Evolutionary conservation across 2,329 filamentous ascomycete species (phyloP).

Genomic region (Ascochyta lentis): DNA sequence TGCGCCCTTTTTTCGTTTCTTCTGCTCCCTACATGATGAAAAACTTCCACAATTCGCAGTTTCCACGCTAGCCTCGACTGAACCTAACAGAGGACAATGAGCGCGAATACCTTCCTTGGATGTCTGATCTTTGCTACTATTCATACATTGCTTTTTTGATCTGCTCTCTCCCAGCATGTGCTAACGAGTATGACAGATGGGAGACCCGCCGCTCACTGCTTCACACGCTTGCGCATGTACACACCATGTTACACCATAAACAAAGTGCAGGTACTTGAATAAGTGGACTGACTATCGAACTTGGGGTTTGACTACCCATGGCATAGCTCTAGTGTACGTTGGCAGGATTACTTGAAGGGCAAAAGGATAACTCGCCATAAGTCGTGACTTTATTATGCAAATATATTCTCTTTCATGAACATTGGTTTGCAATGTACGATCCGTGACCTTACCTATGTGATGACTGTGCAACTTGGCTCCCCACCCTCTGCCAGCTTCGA

Average conservation of each 20-base stretch:
- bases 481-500: too few relatives aligned
- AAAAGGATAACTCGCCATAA: too few relatives aligned
- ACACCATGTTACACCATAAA: neutral
- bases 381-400: too few relatives aligned
- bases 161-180: conserved; percentile 10
- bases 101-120: conserved; percentile 74
- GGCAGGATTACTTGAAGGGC: too few relatives aligned
- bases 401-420: too few relatives aligned
- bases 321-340: too few relatives aligned
- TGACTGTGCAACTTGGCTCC: too few relatives aligned
- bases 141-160: conserved; percentile 12
- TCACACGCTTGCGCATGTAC: neutral
- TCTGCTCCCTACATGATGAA: conserved; percentile 67
- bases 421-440: too few relatives aligned
- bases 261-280: neutral
- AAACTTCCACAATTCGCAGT: conserved; percentile 83
- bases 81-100: conserved; percentile 73
- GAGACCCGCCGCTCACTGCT: neutral
- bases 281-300: too few relatives aligned
- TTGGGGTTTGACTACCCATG: too few relatives aligned
- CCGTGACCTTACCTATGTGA: too few relatives aligned
- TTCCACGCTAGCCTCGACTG: conserved; percentile 78
- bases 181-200: conserved; percentile 29
- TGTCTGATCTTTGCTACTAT: conserved; percentile 63
- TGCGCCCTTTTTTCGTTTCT: conserved; percentile 19